Percentiles rank a stretch among this genome's conserved stretches.
Conservation (phyloP, 2,329 filamentous ascomycete genomes). For the Coniochaeta ligniaria region DNA sequence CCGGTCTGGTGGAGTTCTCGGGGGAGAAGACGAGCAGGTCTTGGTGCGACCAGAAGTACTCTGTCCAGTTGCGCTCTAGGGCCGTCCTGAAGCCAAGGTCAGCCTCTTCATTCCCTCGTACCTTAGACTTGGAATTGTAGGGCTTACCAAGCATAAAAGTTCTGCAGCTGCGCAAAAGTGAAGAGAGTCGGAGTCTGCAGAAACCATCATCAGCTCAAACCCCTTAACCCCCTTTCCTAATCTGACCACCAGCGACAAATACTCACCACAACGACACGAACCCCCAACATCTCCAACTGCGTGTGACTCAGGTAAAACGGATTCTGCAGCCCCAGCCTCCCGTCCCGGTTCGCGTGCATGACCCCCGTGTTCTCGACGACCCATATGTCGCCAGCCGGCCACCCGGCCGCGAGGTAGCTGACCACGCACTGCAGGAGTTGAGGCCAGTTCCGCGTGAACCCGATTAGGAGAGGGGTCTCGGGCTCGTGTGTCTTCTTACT, state of each 20-base stretch:
- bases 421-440: constrained; percentile 48
- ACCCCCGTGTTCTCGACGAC: constrained; percentile 54
- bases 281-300: constrained; percentile 37
- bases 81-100: background rate
- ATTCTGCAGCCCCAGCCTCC: constrained; percentile 42
- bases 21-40: constrained; percentile 37
- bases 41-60: constrained; percentile 48
- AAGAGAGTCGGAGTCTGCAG: constrained; percentile 39
- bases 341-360: constrained; percentile 42
- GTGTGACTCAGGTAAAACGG: constrained; percentile 50
- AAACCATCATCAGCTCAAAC: background rate
- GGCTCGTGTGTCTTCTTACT: background rate
- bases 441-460: constrained; percentile 51
- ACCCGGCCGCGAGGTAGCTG: constrained; percentile 51
- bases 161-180: constrained; percentile 46
- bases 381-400: constrained; percentile 49
- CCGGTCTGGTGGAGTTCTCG: constrained; percentile 32
- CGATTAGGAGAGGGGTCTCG: constrained; percentile 39
- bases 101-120: constrained; percentile 8
- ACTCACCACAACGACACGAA: constrained; percentile 8
- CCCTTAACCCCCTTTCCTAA: background rate
- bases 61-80: constrained; percentile 29
- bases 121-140: constrained; percentile 13
- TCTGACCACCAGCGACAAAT: background rate
- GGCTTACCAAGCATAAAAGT: constrained; percentile 36